A percentile compares a stretch with the other conserved stretches of the same genome.
These are phyloP conservation scores for Albatrellus ellisii DNA, from an alignment of 768 basidiomycete genomes.

Conservation along the genomic window DNA sequence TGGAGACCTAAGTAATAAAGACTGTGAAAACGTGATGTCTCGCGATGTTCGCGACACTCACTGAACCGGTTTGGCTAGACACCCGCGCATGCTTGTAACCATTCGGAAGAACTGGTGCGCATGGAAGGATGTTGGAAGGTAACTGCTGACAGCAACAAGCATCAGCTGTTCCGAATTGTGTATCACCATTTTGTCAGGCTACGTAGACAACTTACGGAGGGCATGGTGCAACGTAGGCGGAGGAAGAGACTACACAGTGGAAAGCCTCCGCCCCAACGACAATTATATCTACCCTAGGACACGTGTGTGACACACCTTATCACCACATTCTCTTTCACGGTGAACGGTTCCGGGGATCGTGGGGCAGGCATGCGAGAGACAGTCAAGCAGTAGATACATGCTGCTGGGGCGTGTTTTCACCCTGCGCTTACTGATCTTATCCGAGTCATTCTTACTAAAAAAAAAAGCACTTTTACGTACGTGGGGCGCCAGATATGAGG, in stretches of 20 bases:
- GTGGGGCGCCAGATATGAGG: conserved; percentile 3
- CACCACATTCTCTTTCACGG: neutral
- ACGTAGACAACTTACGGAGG: neutral
- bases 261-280: neutral
- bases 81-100: conserved; percentile 5
- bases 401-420: conserved; percentile 8
- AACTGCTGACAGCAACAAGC: too few relatives aligned
- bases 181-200: neutral
- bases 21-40: neutral
- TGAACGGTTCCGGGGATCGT: too few relatives aligned
- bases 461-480: conserved; percentile 6
- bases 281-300: neutral
- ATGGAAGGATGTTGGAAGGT: too few relatives aligned
- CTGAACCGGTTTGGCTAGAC: conserved; percentile 11
- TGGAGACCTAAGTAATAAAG: conserved; percentile 7
- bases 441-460: conserved; percentile 1
- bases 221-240: neutral
- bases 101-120: too few relatives aligned
- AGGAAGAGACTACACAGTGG: neutral
- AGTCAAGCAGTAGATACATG: conserved; percentile 5
- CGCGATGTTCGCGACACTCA: conserved; percentile 5
- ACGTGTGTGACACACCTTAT: conserved; percentile 1
- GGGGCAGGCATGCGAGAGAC: too few relatives aligned
- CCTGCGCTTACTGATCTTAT: conserved; percentile 8
- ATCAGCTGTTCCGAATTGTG: neutral